Evolutionary conservation across 116 monocot species (phyloP).

Genomic region (Dioscorea cayenensis): DNA sequence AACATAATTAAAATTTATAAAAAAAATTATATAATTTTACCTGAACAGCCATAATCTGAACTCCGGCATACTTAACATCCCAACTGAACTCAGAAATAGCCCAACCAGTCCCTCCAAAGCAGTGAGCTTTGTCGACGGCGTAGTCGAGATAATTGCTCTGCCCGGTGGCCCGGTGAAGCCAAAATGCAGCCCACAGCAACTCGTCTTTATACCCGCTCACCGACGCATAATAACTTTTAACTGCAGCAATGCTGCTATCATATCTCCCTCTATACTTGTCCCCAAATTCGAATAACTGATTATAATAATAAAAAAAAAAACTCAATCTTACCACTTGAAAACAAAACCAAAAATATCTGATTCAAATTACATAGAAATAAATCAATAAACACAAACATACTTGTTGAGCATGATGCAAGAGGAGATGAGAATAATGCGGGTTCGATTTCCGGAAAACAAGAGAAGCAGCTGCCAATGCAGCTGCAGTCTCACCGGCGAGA

Average conservation of each 20-base stretch:
- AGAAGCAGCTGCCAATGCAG: slow-evolving; percentile 76
- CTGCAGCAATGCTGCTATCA: slow-evolving; percentile 31
- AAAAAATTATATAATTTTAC: slow-evolving; percentile 9
- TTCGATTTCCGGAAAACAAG: slow-evolving; percentile 48
- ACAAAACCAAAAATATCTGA: too few species aligned
- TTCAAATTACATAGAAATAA: too few species aligned
- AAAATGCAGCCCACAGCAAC: slow-evolving; percentile 62
- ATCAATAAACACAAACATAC: slow-evolving; percentile 4
- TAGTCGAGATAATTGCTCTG: slow-evolving; percentile 38
- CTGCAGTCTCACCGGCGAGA: slow-evolving; percentile 76
- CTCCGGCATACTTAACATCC: slow-evolving; percentile 91
- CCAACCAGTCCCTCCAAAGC: slow-evolving; percentile 50
- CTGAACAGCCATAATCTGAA: slow-evolving; percentile 80
- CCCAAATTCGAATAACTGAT: slow-evolving; percentile 47
- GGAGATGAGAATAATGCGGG: slow-evolving; percentile 53
- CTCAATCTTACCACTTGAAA: too few species aligned
- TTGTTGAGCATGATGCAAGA: slow-evolving; percentile 60
- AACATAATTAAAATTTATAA: background rate
- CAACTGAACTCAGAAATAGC: slow-evolving; percentile 85
- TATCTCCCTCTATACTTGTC: slow-evolving; percentile 43
- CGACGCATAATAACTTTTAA: slow-evolving; percentile 45
- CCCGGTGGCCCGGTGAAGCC: slow-evolving; percentile 49
- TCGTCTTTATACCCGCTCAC: slow-evolving; percentile 52
- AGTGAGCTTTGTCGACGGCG: slow-evolving; percentile 29
- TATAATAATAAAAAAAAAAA: too few species aligned